Conservation (phyloP, 2,329 filamentous ascomycete genomes). For the Onygenales sp. region DNA sequence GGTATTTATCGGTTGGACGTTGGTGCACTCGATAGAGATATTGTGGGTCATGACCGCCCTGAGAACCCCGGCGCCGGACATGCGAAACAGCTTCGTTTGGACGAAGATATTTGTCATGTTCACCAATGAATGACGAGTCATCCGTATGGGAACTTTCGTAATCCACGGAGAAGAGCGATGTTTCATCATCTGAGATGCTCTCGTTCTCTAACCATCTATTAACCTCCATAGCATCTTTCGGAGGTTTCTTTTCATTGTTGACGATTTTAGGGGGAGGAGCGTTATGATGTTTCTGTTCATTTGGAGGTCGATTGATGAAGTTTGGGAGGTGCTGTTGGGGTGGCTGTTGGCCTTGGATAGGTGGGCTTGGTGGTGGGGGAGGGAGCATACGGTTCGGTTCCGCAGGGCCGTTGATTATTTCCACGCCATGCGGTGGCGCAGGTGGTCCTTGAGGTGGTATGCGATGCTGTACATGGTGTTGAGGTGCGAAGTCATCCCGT, state of each 20-base stretch:
- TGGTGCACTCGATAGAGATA: constrained; percentile 18
- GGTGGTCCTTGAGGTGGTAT: background rate
- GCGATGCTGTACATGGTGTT: background rate
- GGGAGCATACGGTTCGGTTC: background rate
- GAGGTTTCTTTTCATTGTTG: constrained; percentile 4
- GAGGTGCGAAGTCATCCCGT: background rate
- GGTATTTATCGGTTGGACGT: constrained; percentile 14
- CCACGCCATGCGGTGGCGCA: background rate
- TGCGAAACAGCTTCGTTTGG: constrained; percentile 14
- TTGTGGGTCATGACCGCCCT: constrained; percentile 10
- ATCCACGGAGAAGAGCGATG: constrained; percentile 20
- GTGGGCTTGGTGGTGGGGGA: background rate
- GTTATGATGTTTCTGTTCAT: background rate
- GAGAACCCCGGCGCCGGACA: constrained; percentile 13
- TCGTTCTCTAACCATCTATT: constrained; percentile 13
- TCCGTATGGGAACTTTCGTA: constrained; percentile 21
- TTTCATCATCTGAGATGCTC: constrained; percentile 21
- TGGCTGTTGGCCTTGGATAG: background rate
- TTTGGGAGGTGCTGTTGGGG: background rate
- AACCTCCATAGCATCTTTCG: constrained; percentile 4
- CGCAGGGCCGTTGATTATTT: background rate
- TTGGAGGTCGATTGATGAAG: background rate
- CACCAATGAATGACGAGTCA: constrained; percentile 13
- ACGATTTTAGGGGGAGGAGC: constrained; percentile 7
- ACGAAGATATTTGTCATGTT: constrained; percentile 12